phyloP scores from a whole-genome alignment of 2,329 filamentous ascomycete genomes.

The Hypoxylon sp. region DNA sequence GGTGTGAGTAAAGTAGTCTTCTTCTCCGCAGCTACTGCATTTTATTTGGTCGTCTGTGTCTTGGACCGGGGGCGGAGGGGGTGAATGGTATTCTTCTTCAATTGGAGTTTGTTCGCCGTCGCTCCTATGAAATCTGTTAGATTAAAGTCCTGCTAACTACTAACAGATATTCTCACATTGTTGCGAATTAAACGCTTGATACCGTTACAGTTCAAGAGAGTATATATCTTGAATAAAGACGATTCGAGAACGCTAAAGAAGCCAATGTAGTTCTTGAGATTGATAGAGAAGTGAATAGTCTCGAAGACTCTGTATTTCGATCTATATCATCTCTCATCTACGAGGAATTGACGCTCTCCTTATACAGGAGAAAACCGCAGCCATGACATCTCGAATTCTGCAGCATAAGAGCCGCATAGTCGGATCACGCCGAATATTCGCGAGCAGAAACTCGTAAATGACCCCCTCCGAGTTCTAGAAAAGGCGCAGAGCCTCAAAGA shows the following conservation, averaged over 20 bases:
- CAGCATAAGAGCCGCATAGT: constrained; percentile 9
- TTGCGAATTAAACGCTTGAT: not conserved
- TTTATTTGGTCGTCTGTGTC: not conserved
- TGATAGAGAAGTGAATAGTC: constrained; percentile 2
- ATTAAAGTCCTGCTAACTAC: not conserved
- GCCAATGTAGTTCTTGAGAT: not conserved
- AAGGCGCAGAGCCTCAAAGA: constrained; percentile 35
- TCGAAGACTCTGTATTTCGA: constrained; percentile 9
- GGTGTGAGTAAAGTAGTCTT: constrained; percentile 36
- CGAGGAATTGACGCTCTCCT: constrained; percentile 23
- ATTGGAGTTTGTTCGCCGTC: not conserved
- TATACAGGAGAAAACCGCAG: constrained; percentile 28
- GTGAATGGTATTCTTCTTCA: too few relatives aligned
- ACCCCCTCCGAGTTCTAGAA: constrained; percentile 7
- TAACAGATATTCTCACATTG: constrained; percentile 31
- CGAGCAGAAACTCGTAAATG: constrained; percentile 6
- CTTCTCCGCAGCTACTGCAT: constrained; percentile 35
- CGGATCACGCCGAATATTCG: constrained; percentile 17
- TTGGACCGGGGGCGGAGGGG: too few relatives aligned
- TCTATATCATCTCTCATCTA: constrained; percentile 9
- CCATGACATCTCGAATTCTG: constrained; percentile 15
- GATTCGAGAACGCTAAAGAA: not conserved
- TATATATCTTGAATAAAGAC: not conserved
- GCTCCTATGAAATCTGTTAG: constrained; percentile 25
- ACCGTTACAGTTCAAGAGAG: not conserved